Evolutionary conservation across 768 basidiomycete species (phyloP), one percentile per base, ranked within the genome.

Genomic region (Naematelia aurantialba): DNA sequence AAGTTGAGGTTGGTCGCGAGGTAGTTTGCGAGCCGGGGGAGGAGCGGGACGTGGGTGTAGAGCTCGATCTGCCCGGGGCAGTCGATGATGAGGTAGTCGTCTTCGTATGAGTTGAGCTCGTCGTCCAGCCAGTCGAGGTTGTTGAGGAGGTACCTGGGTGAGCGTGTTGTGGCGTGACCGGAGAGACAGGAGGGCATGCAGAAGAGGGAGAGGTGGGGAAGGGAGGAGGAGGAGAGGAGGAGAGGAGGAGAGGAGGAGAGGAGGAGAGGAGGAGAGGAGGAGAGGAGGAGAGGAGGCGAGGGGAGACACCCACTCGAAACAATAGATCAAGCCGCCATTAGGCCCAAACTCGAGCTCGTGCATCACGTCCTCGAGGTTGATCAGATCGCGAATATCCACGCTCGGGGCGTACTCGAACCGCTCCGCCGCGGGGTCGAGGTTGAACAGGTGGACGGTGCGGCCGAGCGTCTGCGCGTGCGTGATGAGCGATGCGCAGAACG

Each of bases 51-150:
- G 78, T 99, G 96, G 1, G 96, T 98, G 76, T 98, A 98, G 17
- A 99, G 83, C 78, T 99, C 96, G 70, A 99, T 99, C 79, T 99
- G 96, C 52, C 76, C 77, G 42, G 78, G 78, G 60, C 78, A 78
- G 55, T 78, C 78, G 53, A 78, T 77, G 58, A 78, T 74, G 10
- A 80, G 83, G 79, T 98, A 99, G 78, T 99, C 96, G 70, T 97
- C 88, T 26, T 96, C 93, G 76, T 84, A 99, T 11, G 88, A 87
- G 3, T 93, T 93, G 1, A 99, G 82, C 70, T 94, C 89, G 73
- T 98, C 94, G 68, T 96, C 89, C 27, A 98, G 81, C 96, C 96
- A 99, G 77, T 98, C 96, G 80, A 99, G 88, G 72, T 99, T 96
- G 74, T 98, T 85, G 65, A 96, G 79, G 55, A 99, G 82, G 81